Evolutionary conservation across 2,329 filamentous ascomycete species (phyloP).

Genomic region (Dothideomycetes sp.): DNA sequence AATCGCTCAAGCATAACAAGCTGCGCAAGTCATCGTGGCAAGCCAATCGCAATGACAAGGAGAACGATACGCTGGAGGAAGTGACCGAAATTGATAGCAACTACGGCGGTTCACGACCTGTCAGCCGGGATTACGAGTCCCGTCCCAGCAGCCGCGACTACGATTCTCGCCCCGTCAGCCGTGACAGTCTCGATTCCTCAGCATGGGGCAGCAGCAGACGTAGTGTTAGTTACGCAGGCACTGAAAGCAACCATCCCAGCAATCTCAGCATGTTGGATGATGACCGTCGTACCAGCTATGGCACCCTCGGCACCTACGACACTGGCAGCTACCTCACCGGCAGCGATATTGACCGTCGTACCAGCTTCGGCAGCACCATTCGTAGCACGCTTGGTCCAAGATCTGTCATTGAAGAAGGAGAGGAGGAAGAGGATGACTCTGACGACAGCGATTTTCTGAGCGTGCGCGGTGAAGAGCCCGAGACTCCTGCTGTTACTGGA

Average conservation of each 20-base stretch:
- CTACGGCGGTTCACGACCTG: conserved; percentile 21
- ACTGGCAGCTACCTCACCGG: conserved; percentile 43
- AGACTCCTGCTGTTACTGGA: conserved; percentile 10
- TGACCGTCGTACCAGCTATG: conserved; percentile 32
- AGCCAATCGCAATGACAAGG: conserved; percentile 33
- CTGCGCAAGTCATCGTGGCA: conserved; percentile 27
- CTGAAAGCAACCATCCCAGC: conserved; percentile 17
- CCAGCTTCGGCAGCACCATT: conserved; percentile 33
- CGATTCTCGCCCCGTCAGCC: conserved; percentile 9
- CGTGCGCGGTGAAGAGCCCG: conserved; percentile 5
- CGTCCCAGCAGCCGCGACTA: conserved; percentile 10
- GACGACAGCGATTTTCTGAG: conserved; percentile 16
- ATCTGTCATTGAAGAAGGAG: conserved; percentile 17
- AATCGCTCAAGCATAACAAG: conserved; percentile 28
- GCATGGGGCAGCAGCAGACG: conserved; percentile 10
- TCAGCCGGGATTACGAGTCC: conserved; percentile 10
- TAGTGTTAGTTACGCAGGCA: conserved; percentile 21
- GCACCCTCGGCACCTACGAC: conserved; percentile 36
- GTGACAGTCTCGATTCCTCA: conserved; percentile 11
- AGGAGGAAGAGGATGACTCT: conserved; percentile 18
- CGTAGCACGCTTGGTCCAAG: conserved; percentile 26
- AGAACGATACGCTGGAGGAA: conserved; percentile 40
- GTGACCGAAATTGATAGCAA: conserved; percentile 24
- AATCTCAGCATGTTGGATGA: conserved; percentile 21
- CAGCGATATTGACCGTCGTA: conserved; percentile 37